These are phyloP conservation scores for Logfia minima DNA, from an alignment of 129 eudicot genomes.

Conservation along the genomic window DNA sequence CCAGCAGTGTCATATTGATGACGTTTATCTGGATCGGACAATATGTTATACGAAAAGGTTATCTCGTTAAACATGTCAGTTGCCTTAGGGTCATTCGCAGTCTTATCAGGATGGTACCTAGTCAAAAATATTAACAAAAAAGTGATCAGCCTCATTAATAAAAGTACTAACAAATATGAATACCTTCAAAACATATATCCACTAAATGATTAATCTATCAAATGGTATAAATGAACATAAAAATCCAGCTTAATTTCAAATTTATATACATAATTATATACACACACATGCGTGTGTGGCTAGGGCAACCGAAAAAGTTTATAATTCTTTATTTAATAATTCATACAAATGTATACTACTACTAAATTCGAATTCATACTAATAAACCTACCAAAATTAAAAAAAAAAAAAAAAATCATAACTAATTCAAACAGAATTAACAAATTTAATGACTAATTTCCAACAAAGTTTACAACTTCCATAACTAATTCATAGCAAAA, in stretches of 20 bases:
- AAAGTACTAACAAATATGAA: neutral
- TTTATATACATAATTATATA: neutral
- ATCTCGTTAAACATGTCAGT: conserved; percentile 85
- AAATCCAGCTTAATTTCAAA: neutral
- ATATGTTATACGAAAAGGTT: conserved; percentile 85
- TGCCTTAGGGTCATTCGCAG: conserved; percentile 78
- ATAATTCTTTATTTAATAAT: neutral
- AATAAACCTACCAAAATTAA: neutral
- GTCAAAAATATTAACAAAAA: conserved; percentile 16
- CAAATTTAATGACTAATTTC: neutral
- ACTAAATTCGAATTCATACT: neutral
- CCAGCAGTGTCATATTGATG: conserved; percentile 87
- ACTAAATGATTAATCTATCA: neutral
- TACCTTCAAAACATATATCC: neutral
- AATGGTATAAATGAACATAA: neutral
- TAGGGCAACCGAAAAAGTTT: neutral
- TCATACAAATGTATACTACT: neutral
- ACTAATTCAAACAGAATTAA: neutral
- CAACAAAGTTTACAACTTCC: neutral
- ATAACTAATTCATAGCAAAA: neutral
- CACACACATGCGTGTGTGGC: too few species aligned
- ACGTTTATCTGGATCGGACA: conserved; percentile 89
- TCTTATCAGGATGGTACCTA: conserved; percentile 93
- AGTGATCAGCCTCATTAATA: conserved; percentile 12
- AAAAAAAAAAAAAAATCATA: neutral